A percentile compares a stretch with the other conserved stretches of the same genome.
Conservation (phyloP, 1,284 basidiomycete genomes). For the Pyrrhoderma noxium region DNA sequence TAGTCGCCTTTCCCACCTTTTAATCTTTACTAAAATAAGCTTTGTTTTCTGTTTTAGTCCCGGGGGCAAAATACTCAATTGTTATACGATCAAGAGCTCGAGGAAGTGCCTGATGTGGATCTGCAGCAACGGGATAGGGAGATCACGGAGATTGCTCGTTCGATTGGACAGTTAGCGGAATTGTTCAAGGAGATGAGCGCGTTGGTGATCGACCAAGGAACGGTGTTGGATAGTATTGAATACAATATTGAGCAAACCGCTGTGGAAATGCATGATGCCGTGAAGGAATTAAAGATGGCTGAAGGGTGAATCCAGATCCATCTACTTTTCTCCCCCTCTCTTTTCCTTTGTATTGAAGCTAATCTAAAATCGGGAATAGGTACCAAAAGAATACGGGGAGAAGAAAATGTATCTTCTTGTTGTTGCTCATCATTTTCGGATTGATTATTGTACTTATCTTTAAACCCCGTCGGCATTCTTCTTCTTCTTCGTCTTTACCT, state of each 20-base stretch:
- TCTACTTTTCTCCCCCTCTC: constrained; percentile 11
- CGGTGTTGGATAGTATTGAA: constrained; percentile 92
- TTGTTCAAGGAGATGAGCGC: constrained; percentile 92
- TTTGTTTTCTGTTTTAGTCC: no score
- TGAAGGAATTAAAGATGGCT: constrained; percentile 78
- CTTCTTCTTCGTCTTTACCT: background rate
- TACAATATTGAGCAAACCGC: constrained; percentile 95
- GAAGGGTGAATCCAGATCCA: constrained; percentile 43
- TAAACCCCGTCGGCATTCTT: constrained; percentile 54
- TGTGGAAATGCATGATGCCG: constrained; percentile 75
- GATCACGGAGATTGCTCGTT: constrained; percentile 86
- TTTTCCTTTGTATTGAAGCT: background rate
- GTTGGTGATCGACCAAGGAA: constrained; percentile 97
- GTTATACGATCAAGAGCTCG: background rate
- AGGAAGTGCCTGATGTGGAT: constrained; percentile 26
- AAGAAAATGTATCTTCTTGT: constrained; percentile 87
- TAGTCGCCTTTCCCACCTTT: background rate
- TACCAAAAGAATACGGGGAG: constrained; percentile 92
- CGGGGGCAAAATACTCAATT: background rate
- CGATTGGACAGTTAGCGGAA: constrained; percentile 86
- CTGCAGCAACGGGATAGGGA: constrained; percentile 69
- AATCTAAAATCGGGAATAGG: no score
- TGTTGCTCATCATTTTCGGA: constrained; percentile 84
- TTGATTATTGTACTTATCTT: constrained; percentile 76
- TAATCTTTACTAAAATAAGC: background rate